Conservation (phyloP, 2,329 filamentous ascomycete genomes). For the Fusarium mangiferae region DNA sequence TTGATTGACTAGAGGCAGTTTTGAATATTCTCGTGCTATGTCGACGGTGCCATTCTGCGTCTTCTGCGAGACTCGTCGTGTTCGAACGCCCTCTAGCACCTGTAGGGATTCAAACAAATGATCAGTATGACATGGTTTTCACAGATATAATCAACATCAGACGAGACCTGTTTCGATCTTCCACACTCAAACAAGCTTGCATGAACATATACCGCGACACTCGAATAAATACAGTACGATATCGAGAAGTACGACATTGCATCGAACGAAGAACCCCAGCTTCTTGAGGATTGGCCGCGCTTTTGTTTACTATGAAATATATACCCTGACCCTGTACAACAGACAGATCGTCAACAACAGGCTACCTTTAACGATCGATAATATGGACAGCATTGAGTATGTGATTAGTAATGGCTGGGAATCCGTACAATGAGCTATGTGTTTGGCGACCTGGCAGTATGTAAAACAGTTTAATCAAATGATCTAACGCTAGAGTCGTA, state of each 20-base stretch:
- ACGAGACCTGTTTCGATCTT: conserved; percentile 10
- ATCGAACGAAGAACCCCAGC: not conserved
- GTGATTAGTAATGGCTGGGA: not conserved
- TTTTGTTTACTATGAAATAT: not conserved
- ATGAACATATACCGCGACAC: not conserved
- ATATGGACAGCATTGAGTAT: not conserved
- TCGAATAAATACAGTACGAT: not conserved
- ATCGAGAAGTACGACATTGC: not conserved
- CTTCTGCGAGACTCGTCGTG: not conserved
- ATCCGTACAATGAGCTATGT: not conserved
- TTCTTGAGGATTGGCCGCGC: not conserved
- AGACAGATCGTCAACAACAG: not conserved
- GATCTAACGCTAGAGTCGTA: not conserved
- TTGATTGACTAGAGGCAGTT: not conserved
- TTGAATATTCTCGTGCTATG: not conserved
- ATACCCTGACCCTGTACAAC: not conserved
- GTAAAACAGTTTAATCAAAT: not conserved
- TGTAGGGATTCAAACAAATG: not conserved
- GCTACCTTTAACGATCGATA: not conserved
- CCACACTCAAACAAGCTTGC: not conserved
- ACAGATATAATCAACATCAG: not conserved
- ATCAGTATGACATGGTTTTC: not conserved
- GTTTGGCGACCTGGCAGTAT: not conserved
- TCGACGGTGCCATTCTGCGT: not conserved
- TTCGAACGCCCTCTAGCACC: not conserved